Evolutionary conservation across 768 basidiomycete species (phyloP), one percentile per base, ranked within the genome.

Genomic region (Xanthoconium purpureum): DNA sequence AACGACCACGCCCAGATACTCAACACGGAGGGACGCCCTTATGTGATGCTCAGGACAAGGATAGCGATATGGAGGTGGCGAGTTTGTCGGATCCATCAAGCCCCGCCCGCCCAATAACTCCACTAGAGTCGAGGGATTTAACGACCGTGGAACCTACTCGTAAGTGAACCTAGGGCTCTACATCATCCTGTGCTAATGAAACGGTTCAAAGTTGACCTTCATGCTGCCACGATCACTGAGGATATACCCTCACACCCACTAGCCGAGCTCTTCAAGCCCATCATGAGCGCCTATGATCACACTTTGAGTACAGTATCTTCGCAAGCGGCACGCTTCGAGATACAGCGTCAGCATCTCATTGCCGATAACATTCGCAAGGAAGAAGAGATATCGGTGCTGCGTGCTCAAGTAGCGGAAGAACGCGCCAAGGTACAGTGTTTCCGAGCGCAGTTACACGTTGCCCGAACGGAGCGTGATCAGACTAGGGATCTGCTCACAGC

Each of bases 271-370:
- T 58, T 61, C 44, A 50, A 58, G 35, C 52, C 49, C 32, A 58
- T 60, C 47, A 58, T 60, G 45, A 33, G 29, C 3, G 48, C 59
- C 35, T 60, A 60, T 28, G 56, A 60, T 33, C 48, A 48, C 15
- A 33, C 8, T 38, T 39, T 45, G 35, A 40, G 33, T 28, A 44
- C 52, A 15, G 24, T 18, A 18, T 54, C 56, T 39, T 45, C 48
- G 15, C 59, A 58, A 42, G 52, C 42, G 9, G 37, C 47, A 18
- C 48, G 47, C 39, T 60, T 58, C 45, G 59, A 60, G 51, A 49
- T 58, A 11, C 56, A 58, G 36, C 52, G 45, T 13, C 59, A 60
- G 35, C 52, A 37, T 28, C 44, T 54, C 35, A 45, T 51, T 15
- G 56, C 44, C 4, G 59, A 60, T 20, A 47, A 44, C 47, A 33